A percentile compares a stretch with the other conserved stretches of the same genome.
Evolutionary conservation across 148 eudicot species (phyloP).

Genomic region (Arctostaphylos glauca): DNA sequence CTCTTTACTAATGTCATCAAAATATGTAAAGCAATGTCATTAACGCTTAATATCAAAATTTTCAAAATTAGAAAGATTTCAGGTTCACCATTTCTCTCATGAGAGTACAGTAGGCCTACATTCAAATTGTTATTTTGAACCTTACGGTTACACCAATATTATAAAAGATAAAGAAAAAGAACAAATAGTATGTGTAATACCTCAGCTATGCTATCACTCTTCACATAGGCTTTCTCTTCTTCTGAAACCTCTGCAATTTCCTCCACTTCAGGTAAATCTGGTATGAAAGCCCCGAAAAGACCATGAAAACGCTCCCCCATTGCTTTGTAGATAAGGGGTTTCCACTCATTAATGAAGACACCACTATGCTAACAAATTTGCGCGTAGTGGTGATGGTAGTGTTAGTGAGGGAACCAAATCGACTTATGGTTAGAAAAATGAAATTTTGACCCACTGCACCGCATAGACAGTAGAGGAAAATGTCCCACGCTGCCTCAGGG

Average conservation of each 20-base stretch:
- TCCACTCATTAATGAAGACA: constrained; percentile 76
- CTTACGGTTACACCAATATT: constrained; percentile 11
- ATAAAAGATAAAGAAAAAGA: neutral
- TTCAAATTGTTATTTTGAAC: constrained; percentile 9
- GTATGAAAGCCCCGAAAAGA: constrained; percentile 85
- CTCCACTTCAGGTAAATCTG: constrained; percentile 96
- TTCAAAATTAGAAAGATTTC: neutral
- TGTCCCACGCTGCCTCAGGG: constrained; percentile 98
- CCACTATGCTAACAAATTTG: constrained; percentile 88
- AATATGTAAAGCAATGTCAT: constrained; percentile 37
- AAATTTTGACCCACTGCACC: constrained; percentile 98
- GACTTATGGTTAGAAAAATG: constrained; percentile 86
- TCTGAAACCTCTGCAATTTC: constrained; percentile 66
- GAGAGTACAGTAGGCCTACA: constrained; percentile 11
- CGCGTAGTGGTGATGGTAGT: constrained; percentile 97
- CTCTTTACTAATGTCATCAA: neutral
- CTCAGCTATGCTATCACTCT: neutral
- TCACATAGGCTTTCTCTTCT: constrained; percentile 68
- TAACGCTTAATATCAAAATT: neutral
- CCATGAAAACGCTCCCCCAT: constrained; percentile 94
- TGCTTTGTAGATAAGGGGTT: constrained; percentile 79
- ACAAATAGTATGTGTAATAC: neutral
- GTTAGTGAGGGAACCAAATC: constrained; percentile 94
- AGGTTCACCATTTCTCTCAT: constrained; percentile 4
- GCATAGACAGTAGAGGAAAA: constrained; percentile 79